Evolutionary conservation across 2,329 filamentous ascomycete genomes (phyloP).

Genomic region (Myriangium duriaei): DNA sequence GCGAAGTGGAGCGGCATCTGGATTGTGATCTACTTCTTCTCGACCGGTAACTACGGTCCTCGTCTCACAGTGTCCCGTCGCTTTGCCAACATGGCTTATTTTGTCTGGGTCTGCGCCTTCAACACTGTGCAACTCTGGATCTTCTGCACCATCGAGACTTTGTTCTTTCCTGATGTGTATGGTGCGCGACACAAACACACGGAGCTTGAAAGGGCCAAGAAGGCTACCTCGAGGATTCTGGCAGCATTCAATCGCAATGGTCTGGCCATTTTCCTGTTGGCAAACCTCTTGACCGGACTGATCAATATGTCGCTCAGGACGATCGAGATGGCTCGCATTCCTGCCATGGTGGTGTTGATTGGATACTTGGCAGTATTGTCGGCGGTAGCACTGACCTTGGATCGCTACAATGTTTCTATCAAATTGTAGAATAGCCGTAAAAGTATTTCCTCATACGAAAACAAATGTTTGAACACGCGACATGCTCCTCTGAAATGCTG

Average conservation of each 20-base stretch:
- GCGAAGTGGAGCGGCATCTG: constrained; percentile 54
- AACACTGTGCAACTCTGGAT: constrained; percentile 72
- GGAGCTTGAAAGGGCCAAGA: constrained; percentile 51
- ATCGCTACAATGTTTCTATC: constrained; percentile 54
- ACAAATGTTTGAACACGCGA: background rate
- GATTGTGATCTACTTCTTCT: constrained; percentile 55
- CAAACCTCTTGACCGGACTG: constrained; percentile 78
- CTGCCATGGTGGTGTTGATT: constrained; percentile 62
- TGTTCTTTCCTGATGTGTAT: constrained; percentile 64
- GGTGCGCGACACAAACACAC: constrained; percentile 39
- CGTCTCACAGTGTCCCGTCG: constrained; percentile 71
- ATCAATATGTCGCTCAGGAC: constrained; percentile 84
- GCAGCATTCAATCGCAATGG: constrained; percentile 82
- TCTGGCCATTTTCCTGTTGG: constrained; percentile 68
- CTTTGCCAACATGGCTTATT: constrained; percentile 83
- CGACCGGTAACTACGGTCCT: constrained; percentile 60
- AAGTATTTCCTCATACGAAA: background rate
- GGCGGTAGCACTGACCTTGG: constrained; percentile 52
- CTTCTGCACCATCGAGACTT: constrained; percentile 64
- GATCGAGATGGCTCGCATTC: constrained; percentile 51
- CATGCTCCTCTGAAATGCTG: background rate
- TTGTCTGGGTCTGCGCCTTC: constrained; percentile 85
- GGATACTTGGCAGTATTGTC: constrained; percentile 59
- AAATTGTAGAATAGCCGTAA: constrained; percentile 42
- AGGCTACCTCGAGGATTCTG: constrained; percentile 70